Evolutionary conservation across 345 rosid species (phyloP).

Genomic region (Brassica juncea): DNA sequence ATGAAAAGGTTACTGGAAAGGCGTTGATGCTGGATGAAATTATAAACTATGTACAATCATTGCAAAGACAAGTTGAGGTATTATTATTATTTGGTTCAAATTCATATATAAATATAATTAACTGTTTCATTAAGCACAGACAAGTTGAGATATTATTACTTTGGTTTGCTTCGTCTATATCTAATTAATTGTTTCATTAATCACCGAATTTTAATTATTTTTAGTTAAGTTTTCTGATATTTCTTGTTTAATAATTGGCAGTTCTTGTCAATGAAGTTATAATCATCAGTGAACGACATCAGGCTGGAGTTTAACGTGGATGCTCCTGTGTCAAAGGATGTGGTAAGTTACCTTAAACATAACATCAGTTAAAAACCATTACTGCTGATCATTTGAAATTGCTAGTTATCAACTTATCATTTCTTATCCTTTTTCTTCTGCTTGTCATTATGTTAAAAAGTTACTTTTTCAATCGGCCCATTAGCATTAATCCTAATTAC

Average conservation of each 20-base stretch:
- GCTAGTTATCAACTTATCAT: neutral
- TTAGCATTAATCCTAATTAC: neutral
- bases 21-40: constrained; percentile 90
- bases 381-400: neutral
- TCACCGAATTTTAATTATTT: constrained; percentile 34
- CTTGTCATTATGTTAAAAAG: neutral
- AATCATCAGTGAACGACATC: constrained; percentile 70
- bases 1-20: constrained; percentile 71
- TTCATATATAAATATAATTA: constrained; percentile 11
- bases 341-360: constrained; percentile 53
- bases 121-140: constrained; percentile 24
- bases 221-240: neutral
- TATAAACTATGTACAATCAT: constrained; percentile 88
- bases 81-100: neutral
- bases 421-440: neutral
- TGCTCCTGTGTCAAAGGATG: constrained; percentile 61
- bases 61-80: constrained; percentile 96
- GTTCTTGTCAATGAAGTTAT: constrained; percentile 94
- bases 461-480: neutral
- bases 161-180: neutral
- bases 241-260: constrained; percentile 37
- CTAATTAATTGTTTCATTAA: neutral
- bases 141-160: constrained; percentile 74
- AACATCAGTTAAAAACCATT: constrained; percentile 23
- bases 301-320: constrained; percentile 69